Evolutionary conservation across 2,329 filamentous ascomycete genomes (phyloP).

Genomic region (Sordariomycetes sp.): DNA sequence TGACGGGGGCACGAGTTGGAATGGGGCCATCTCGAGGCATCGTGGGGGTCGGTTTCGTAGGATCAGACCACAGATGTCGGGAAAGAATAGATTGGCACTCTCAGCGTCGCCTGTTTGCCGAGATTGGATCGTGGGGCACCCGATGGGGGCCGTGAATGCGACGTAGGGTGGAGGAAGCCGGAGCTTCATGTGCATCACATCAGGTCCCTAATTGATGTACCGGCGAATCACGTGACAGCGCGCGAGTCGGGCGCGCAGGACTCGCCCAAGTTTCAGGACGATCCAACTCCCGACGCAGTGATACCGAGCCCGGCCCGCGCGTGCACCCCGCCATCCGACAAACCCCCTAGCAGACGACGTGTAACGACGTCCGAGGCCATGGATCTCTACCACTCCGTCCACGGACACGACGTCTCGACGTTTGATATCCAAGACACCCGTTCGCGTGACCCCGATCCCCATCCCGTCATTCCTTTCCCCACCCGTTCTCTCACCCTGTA

Average conservation of each 20-base stretch:
- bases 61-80: no score
- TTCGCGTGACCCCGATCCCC: conserved; percentile 20
- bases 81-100: neutral
- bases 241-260: neutral
- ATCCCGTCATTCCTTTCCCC: no score
- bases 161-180: neutral
- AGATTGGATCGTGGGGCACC: neutral
- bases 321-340: neutral
- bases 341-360: neutral
- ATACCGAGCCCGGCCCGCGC: neutral
- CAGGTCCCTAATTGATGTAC: neutral
- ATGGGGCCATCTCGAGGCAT: no score
- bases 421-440: conserved; percentile 41
- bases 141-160: neutral
- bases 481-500: neutral
- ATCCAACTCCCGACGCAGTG: neutral
- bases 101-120: neutral
- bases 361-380: conserved; percentile 17
- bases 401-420: conserved; percentile 47
- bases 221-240: conserved; percentile 1
- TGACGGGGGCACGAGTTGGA: neutral
- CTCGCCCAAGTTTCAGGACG: conserved; percentile 5
- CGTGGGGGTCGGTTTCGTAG: no score
- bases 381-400: conserved; percentile 42
- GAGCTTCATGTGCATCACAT: neutral